Base-by-base conservation (phyloP, 2,329 filamentous ascomycete species). In the Alternaria rosae region DNA sequence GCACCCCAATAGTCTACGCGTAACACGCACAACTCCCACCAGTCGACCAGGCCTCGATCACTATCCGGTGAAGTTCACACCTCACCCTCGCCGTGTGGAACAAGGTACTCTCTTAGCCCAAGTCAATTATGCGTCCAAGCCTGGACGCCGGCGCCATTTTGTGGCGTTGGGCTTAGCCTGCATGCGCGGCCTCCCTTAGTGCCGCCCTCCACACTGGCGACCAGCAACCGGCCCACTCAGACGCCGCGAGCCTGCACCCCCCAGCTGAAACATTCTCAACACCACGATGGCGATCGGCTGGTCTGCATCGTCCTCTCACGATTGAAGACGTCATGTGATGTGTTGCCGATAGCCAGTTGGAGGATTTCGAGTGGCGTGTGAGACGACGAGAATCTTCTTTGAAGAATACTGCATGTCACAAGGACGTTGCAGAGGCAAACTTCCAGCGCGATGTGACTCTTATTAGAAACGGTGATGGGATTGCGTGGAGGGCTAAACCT, bases 251-350 rank as follows among this genome's bases (percentile, higher is more conserved):
- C 54, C 62, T 43, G 43, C 42, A 38, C 55, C 23, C 66, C 69
- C 68, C 66, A 65, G 68, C 68, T 74, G 73, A 75, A 76, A 75
- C 73, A 66, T 62, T 60, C 67, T 75, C 73, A 75, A 75, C 73
- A 76, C 73, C 72, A 75, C 67, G 62, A 69, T 66, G 17, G 60
- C 62, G 26, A 62, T 62, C 54, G 42, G 30, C 47, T 54, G 55
- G 47, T 52, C 55, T 21, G 15, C 38, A 25, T 59, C 48, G 28
- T 3, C 42, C 23, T 38, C 54, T 42, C 47, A 32, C 47, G 28
- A 30, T 43, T 12, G 42, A 44, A 21, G 12, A 35, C 43, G 41
- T 62, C 61, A 62, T 57, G 59, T 66, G 58, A 62, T 21, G 5
- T 41, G 38, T 23, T 20, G 32, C 2, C 9, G 12, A 38, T 4